A percentile compares a stretch with the other conserved stretches of the same genome.
Conservation (phyloP, 495 filamentous ascomycete species). For the Trichoderma orchidacearum region DNA sequence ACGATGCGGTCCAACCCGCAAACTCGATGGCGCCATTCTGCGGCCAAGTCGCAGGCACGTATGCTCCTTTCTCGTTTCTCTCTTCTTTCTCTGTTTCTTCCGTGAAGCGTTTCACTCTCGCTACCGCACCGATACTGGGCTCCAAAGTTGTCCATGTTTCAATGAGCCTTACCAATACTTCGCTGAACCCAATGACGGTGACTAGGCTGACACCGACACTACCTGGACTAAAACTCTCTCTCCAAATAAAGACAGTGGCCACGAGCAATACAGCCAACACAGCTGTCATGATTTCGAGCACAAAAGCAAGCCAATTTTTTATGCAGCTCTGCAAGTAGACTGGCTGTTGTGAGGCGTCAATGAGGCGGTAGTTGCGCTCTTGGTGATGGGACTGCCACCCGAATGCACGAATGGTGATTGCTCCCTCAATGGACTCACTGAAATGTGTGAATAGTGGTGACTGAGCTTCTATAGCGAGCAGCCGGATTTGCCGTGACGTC, state of each 20-base stretch:
- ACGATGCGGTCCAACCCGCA: neutral
- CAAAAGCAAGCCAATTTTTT: constrained; percentile 37
- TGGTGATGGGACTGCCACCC: constrained; percentile 27
- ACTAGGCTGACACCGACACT: constrained; percentile 4
- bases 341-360: constrained; percentile 40
- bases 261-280: constrained; percentile 35
- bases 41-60: constrained; percentile 35
- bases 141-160: constrained; percentile 20
- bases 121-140: constrained; percentile 25
- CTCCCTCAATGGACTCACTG: neutral
- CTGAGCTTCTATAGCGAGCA: neutral
- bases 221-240: constrained; percentile 1
- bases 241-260: constrained; percentile 25
- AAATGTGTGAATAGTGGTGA: neutral
- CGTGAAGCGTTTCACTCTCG: constrained; percentile 14
- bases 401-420: constrained; percentile 35
- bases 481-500: constrained; percentile 41
- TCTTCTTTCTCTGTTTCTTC: constrained; percentile 21
- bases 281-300: constrained; percentile 33
- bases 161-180: neutral
- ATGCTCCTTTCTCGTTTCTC: neutral
- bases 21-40: constrained; percentile 33
- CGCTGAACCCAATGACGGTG: constrained; percentile 2
- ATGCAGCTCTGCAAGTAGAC: constrained; percentile 43
- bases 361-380: constrained; percentile 16